These are phyloP conservation scores for Zanthoxylum bungeanum DNA, from an alignment of 345 rosid genomes.

Conservation along the genomic window DNA sequence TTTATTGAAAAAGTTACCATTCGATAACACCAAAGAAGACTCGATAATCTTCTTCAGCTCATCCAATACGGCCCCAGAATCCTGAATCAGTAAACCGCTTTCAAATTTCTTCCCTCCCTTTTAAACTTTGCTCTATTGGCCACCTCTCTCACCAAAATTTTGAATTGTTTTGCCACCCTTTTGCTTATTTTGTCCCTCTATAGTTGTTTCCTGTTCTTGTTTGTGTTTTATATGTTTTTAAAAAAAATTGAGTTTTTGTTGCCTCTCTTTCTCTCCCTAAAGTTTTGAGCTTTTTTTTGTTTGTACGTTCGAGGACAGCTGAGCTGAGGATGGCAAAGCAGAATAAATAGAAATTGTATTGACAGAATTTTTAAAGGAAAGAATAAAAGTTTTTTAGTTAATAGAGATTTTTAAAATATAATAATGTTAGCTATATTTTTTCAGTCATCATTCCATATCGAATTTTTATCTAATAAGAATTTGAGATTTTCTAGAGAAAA, in stretches of 20 bases:
- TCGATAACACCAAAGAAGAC: constrained; percentile 24
- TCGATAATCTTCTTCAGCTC: constrained; percentile 23
- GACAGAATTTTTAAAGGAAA: no score
- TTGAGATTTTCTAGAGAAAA: no score
- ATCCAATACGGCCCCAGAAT: constrained; percentile 20
- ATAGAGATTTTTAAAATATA: no score
- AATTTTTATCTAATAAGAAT: no score
- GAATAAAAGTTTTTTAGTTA: no score
- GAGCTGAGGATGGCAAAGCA: constrained; percentile 19
- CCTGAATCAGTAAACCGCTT: neutral
- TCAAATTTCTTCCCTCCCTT: constrained; percentile 13
- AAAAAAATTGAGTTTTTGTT: neutral
- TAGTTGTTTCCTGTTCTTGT: neutral
- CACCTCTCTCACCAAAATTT: neutral
- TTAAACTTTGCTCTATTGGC: neutral
- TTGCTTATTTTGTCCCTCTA: neutral
- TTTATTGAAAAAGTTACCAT: constrained; percentile 27
- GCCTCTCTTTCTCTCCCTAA: constrained; percentile 11
- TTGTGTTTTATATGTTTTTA: neutral
- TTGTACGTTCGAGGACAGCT: constrained; percentile 16
- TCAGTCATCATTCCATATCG: no score
- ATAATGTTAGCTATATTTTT: no score
- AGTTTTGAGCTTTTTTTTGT: constrained; percentile 16
- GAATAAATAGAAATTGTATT: no score
- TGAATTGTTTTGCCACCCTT: neutral